Evolutionary conservation across 1,284 basidiomycete species (phyloP).

Genomic region (Schizophyllum commune): DNA sequence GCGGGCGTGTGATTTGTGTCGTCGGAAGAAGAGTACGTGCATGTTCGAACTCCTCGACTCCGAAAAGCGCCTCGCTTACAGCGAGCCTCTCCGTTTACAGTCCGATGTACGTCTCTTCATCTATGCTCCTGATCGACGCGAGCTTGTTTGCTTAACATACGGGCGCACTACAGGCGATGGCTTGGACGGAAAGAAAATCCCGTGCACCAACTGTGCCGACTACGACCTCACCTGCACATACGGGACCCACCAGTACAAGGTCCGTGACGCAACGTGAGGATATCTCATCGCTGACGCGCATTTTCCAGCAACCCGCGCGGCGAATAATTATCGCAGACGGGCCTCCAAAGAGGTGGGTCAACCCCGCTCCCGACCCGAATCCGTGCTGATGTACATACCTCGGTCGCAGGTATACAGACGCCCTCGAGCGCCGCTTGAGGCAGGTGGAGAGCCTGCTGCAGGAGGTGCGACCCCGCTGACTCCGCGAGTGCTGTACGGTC

Average conservation of each 20-base stretch:
- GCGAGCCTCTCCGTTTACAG: not conserved
- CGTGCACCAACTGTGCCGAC: slow-evolving; percentile 9
- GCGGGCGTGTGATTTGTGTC: not conserved
- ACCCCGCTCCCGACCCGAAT: not conserved
- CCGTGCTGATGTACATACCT: not conserved
- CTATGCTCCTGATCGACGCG: not conserved
- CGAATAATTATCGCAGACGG: slow-evolving; percentile 1
- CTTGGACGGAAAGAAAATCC: not conserved
- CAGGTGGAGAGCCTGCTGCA: not conserved
- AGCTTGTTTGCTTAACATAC: not conserved
- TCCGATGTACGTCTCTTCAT: slow-evolving; percentile 7
- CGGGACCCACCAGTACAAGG: not conserved
- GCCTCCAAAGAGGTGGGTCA: slow-evolving; percentile 8
- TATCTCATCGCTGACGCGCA: not conserved
- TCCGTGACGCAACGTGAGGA: not conserved
- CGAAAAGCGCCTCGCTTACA: not conserved
- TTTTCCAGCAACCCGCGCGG: slow-evolving; percentile 1
- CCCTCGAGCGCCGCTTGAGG: not conserved
- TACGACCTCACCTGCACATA: slow-evolving; percentile 8
- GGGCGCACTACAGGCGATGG: slow-evolving; percentile 6
- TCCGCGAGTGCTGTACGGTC: not conserved
- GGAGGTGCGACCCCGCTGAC: not conserved
- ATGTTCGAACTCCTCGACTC: not conserved
- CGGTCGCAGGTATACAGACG: not conserved
- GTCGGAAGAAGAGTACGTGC: not conserved